These are phyloP conservation scores for Fusarium burgessii DNA, from an alignment of 2,329 filamentous ascomycete species.

Conservation along the genomic window DNA sequence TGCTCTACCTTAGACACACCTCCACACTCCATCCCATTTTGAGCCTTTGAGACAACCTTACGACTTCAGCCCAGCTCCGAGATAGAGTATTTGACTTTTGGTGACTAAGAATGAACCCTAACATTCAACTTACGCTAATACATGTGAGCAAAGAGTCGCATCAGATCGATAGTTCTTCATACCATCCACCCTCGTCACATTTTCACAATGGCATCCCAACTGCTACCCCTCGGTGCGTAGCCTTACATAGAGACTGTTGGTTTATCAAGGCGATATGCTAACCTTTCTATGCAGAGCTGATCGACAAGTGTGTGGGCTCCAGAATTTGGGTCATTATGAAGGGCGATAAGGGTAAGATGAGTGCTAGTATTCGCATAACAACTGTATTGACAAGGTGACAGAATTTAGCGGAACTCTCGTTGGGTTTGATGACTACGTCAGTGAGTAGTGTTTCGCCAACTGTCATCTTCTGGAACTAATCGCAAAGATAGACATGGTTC, in stretches of 20 bases:
- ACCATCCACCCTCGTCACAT: conserved; percentile 13
- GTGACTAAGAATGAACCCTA: neutral
- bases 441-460: conserved; percentile 70
- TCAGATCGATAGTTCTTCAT: neutral
- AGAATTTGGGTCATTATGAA: conserved; percentile 99
- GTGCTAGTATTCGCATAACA: neutral
- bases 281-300: conserved; percentile 76
- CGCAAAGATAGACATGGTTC: conserved; percentile 83
- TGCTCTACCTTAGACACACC: conserved; percentile 40
- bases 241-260: neutral
- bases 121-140: neutral
- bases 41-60: conserved; percentile 28
- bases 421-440: conserved; percentile 99
- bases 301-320: conserved; percentile 98
- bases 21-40: conserved; percentile 47
- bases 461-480: conserved; percentile 32
- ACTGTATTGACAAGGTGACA: conserved; percentile 54
- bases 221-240: conserved; percentile 74
- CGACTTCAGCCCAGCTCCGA: conserved; percentile 23
- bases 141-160: neutral
- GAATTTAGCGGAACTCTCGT: conserved; percentile 96
- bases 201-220: conserved; percentile 75
- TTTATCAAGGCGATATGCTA: conserved; percentile 21
- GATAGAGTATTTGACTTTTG: conserved; percentile 4
- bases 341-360: conserved; percentile 85